Conservation (phyloP, 2,329 filamentous ascomycete genomes). For the Pseudogymnoascus sp. region DNA sequence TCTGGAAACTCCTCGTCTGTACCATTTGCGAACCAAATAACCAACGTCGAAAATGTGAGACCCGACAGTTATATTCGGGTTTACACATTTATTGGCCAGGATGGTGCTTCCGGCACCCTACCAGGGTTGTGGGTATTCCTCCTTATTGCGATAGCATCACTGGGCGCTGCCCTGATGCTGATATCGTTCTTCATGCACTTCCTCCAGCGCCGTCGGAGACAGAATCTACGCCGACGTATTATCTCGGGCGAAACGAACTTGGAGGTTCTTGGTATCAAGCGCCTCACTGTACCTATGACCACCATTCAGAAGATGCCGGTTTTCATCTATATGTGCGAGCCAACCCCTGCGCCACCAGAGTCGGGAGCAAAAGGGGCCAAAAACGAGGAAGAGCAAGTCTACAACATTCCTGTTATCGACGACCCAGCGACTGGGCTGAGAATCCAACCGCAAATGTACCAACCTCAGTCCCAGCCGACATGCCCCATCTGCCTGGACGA, state of each 20-base stretch:
- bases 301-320: slow-evolving; percentile 68
- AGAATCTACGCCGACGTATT: slow-evolving; percentile 60
- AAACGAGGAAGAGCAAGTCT: not conserved
- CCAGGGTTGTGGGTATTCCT: slow-evolving; percentile 78
- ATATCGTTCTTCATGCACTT: slow-evolving; percentile 70
- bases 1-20: slow-evolving; percentile 63
- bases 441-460: slow-evolving; percentile 14
- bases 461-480: slow-evolving; percentile 62
- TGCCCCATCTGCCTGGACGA: slow-evolving; percentile 89
- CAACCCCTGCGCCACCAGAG: slow-evolving; percentile 31
- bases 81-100: slow-evolving; percentile 45
- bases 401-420: slow-evolving; percentile 13
- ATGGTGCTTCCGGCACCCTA: slow-evolving; percentile 31
- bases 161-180: slow-evolving; percentile 57
- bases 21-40: slow-evolving; percentile 50
- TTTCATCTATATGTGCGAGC: slow-evolving; percentile 62
- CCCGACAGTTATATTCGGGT: slow-evolving; percentile 52
- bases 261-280: slow-evolving; percentile 76
- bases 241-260: slow-evolving; percentile 74
- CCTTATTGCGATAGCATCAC: slow-evolving; percentile 60
- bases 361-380: not conserved
- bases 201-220: slow-evolving; percentile 63
- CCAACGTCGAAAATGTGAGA: slow-evolving; percentile 44
- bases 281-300: slow-evolving; percentile 64
- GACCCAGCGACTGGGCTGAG: slow-evolving; percentile 9